phyloP scores from a whole-genome alignment of 352 stramenopile species.

The Phytophthora pisi region DNA sequence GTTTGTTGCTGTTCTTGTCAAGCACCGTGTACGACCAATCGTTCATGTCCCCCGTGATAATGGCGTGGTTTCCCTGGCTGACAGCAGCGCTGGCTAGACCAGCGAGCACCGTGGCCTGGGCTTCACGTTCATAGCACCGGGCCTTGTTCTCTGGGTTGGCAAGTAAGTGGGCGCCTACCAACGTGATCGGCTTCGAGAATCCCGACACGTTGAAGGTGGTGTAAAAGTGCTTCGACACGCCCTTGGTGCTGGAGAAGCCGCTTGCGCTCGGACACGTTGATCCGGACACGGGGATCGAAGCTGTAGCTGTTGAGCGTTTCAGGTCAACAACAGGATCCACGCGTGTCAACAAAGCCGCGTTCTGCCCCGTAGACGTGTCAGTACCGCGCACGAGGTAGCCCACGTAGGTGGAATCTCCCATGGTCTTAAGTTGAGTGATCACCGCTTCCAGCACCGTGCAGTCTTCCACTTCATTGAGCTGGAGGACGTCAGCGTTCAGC shows the following conservation, averaged over 20 bases:
- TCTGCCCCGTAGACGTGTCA: background rate
- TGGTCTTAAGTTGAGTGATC: background rate
- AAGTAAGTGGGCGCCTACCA: background rate
- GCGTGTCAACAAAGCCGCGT: background rate
- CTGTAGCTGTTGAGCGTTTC: background rate
- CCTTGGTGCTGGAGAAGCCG: background rate
- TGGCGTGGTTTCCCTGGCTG: background rate
- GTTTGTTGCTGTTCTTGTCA: background rate
- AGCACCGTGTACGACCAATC: background rate
- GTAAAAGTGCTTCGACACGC: conserved; percentile 1
- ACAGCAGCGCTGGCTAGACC: background rate
- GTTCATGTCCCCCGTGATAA: background rate
- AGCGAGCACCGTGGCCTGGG: background rate
- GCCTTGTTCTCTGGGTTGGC: background rate
- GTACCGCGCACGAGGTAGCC: background rate
- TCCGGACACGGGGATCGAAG: background rate
- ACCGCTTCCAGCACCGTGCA: background rate
- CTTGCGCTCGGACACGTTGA: background rate
- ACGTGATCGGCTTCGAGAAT: background rate
- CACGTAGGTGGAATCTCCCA: background rate
- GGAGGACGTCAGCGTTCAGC: background rate
- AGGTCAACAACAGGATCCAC: background rate
- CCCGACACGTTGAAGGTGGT: background rate
- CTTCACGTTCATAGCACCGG: background rate
- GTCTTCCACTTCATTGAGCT: background rate